Evolutionary conservation across 2,329 filamentous ascomycete genomes (phyloP), one percentile per base, ranked within the genome.

Genomic region (Epichloe typhina): DNA sequence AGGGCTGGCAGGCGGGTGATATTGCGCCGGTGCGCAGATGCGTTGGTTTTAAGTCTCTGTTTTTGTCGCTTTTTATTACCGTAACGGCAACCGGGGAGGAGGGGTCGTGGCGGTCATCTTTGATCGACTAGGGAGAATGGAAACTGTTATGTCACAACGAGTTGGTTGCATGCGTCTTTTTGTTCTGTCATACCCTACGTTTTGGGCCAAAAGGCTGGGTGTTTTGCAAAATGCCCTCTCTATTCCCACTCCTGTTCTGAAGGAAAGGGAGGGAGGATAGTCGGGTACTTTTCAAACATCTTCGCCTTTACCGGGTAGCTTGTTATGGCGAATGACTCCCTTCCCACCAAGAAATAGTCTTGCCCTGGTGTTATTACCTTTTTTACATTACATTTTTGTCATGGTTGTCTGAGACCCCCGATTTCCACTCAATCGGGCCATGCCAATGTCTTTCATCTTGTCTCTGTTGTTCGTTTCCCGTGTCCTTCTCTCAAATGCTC

Each of bases 1-100:
- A 58, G 60, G 60, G 60, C 59, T 61, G 62, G 60, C 62, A 64
- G 63, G 64, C 61, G 60, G 64, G 61, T 64, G 63, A 58, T 58
- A 55, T 59, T 53, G 58, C 57, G 55, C 57, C 54, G 54, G 64
- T 64, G 58, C 62, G 62, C 62, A 58, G 61, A 50, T 62, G 61
- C 63, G 61, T 64, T 64, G 62, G 57, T 52, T 21, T 49, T 21
- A 21, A 33, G 33, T 63, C 56, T 61, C 57, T 60, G 56, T 58
- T 58, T 60, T 53, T 45, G 46, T 50, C 6, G 52, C 37, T 43
- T 48, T n/a, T 62, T 39, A 52, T 23, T 35, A 37, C 47, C 38
- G 51, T 48, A 49, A 46, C 36, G 57, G 63, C 61, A 61, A 62
- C 54, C 58, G 62, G 67, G 61, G 58, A 62, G 59, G 64, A 60